Percentiles rank a stretch among this genome's conserved stretches.
Evolutionary conservation across 108 stramenopile genomes (phyloP).

Genomic region (Cyclotella sp.): DNA sequence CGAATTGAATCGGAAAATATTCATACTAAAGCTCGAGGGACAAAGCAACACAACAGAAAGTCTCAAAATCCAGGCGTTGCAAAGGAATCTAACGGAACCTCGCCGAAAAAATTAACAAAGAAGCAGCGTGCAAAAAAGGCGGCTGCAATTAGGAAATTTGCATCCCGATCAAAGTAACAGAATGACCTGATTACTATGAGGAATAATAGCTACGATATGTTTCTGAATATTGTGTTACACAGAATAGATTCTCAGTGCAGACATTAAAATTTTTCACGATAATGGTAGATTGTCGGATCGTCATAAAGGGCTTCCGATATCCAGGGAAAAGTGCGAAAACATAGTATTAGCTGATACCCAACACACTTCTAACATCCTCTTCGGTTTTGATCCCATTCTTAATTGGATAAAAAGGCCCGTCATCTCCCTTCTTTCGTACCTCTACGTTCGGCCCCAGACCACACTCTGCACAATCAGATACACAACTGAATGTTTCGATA

Average conservation of each 20-base stretch:
- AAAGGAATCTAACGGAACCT: neutral
- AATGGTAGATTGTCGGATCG: too few species aligned
- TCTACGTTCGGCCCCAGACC: constrained; percentile 76
- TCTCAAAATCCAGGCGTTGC: constrained; percentile 1
- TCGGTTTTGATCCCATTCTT: constrained; percentile 68
- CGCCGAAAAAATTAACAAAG: constrained; percentile 38
- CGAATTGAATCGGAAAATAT: neutral
- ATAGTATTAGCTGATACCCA: constrained; percentile 50
- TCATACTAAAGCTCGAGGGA: neutral
- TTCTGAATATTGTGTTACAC: neutral
- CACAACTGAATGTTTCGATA: constrained; percentile 72
- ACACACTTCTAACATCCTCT: constrained; percentile 65
- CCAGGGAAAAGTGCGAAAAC: neutral
- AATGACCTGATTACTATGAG: neutral
- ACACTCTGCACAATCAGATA: constrained; percentile 79
- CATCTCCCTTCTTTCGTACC: constrained; percentile 61
- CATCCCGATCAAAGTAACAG: constrained; percentile 17
- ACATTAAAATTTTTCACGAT: too few species aligned
- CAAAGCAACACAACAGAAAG: neutral
- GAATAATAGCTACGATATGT: neutral
- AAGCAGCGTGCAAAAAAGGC: constrained; percentile 47
- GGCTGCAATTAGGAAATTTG: constrained; percentile 26
- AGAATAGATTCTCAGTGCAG: neutral
- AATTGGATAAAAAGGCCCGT: constrained; percentile 76
- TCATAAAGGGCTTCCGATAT: too few species aligned